Base-by-base conservation (phyloP, 805 yeast genomes). In the Candida tammaniensis region DNA sequence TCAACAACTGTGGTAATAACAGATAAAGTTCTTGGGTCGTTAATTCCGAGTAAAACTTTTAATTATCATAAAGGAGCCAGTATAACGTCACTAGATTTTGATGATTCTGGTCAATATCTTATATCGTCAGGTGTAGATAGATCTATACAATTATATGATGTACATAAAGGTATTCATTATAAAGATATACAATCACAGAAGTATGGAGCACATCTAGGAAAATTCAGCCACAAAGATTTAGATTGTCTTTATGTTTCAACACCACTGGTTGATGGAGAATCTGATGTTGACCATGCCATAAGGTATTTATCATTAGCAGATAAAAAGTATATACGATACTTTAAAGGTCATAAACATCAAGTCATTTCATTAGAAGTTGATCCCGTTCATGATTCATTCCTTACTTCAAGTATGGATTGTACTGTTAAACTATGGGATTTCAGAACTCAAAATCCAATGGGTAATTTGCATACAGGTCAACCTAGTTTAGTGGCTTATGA, bases 341-440 rank as follows among this genome's bases (percentile, higher is more conserved):
- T 87, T 62, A 72, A 74, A 42, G 98, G 97, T 1, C 98, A 93
- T 56, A 78, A 79, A 32, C 85, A 76, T 10, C 73, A 78, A 41
- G 96, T 93, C 4, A 74, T 76, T 4, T 72, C 78, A 7, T 57
- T 93, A 4, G 87, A 83, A 55, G 75, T 87, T 48, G 76, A 80
- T 30, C 96, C 95, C 0, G 64, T 75, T 4, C 70, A 72, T 36
- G 88, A 82, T 49, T 59, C 72, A 9, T 74, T 85, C 51, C 48
- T 85, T 7, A 78, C 85, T 27, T 70, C 89, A 0, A 74, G 95
- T 0, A 55, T 74, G 37, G 98, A 93, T 55, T 74, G 81, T 35
- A 78, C 95, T 0, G 84, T 88, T 1, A 76, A 93, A 43, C 46
- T 85, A 5, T 93, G 98, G 98, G 98, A 93, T 59, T 55, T 84